These are phyloP conservation scores for Dictyostelium purpureum DNA, from an alignment of 78 protist genomes.

Conservation along the genomic window DNA sequence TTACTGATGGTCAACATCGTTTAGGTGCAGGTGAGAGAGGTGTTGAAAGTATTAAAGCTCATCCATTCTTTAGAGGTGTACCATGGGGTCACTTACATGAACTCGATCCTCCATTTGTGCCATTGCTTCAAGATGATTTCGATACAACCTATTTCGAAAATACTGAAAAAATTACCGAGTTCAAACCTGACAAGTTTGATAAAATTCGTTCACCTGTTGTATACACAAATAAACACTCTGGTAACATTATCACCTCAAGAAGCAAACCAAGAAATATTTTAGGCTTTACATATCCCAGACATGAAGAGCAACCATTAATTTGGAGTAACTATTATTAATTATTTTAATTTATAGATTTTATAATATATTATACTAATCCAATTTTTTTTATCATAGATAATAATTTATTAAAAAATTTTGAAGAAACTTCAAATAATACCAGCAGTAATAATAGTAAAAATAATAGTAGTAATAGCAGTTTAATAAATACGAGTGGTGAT, in stretches of 20 bases:
- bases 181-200: not conserved
- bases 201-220: constrained; percentile 19
- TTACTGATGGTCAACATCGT: constrained; percentile 40
- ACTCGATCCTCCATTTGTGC: constrained; percentile 79
- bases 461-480: not conserved
- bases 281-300: constrained; percentile 73
- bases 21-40: constrained; percentile 79
- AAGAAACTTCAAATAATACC: not conserved
- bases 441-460: not conserved
- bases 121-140: constrained; percentile 45
- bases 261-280: constrained; percentile 44
- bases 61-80: constrained; percentile 93
- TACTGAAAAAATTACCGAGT: not conserved
- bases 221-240: constrained; percentile 53
- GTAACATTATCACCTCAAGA: constrained; percentile 18
- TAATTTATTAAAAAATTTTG: constrained; percentile 10
- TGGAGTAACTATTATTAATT: not conserved
- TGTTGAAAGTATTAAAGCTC: constrained; percentile 86
- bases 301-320: constrained; percentile 43
- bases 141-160: constrained; percentile 73
- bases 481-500: too few species aligned
- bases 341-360: too few species aligned
- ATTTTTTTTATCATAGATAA: not conserved
- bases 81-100: constrained; percentile 85
- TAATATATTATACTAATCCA: not conserved